A percentile compares a stretch with the other conserved stretches of the same genome.
Evolutionary conservation across 176 grass and related monocot genomes (phyloP).

Genomic region (Themeda triandra): DNA sequence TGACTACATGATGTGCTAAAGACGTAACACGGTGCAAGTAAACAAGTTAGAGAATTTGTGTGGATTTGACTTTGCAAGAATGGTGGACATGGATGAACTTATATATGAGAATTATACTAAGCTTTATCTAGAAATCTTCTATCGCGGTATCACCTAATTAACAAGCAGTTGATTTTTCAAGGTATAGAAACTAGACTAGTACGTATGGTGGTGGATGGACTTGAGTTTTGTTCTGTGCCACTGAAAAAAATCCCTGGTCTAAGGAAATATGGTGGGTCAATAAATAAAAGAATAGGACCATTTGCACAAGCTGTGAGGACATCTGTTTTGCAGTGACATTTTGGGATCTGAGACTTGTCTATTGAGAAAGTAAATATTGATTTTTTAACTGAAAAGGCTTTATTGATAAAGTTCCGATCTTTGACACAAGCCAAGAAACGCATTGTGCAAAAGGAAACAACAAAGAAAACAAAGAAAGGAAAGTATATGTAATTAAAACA

Average conservation of each 20-base stretch:
- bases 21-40: too few species aligned
- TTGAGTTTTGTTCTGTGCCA: not conserved
- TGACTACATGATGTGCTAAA: not conserved
- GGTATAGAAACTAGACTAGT: not conserved
- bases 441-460: not conserved
- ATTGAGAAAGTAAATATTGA: not conserved
- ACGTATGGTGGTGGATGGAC: not conserved
- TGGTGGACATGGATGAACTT: constrained; percentile 10
- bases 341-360: not conserved
- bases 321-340: not conserved
- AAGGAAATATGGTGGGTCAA: not conserved
- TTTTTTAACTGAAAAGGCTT: not conserved
- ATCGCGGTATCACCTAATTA: not conserved
- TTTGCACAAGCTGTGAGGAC: not conserved
- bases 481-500: too few species aligned
- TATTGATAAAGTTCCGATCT: not conserved
- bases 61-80: too few species aligned
- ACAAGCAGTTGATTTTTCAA: constrained; percentile 20
- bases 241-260: not conserved
- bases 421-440: not conserved
- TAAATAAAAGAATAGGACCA: not conserved
- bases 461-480: not conserved
- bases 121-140: not conserved
- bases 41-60: too few species aligned
- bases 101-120: not conserved